Conservation (phyloP, 345 rosid genomes). For the Lagerstroemia speciosa region DNA sequence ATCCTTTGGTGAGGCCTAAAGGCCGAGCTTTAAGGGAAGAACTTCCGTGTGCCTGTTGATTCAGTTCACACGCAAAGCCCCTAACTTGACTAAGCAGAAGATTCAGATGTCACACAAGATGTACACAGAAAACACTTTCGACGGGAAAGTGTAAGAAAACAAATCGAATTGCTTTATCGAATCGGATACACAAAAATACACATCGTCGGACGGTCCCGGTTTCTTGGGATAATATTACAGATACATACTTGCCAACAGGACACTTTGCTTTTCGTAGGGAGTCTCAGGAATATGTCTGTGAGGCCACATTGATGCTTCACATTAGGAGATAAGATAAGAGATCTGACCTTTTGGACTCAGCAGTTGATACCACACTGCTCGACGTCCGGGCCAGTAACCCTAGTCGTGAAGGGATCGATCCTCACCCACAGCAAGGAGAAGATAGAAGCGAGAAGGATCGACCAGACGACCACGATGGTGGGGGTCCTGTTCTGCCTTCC, state of each 20-base stretch:
- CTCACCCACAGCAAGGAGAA: constrained; percentile 85
- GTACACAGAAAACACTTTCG: too few species aligned
- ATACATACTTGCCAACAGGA: not conserved
- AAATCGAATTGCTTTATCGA: not conserved
- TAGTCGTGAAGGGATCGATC: constrained; percentile 69
- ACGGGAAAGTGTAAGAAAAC: not conserved
- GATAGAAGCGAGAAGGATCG: constrained; percentile 76
- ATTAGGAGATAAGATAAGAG: not conserved
- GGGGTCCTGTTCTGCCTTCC: constrained; percentile 91
- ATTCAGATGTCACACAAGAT: too few species aligned
- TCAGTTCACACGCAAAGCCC: too few species aligned
- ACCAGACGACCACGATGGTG: constrained; percentile 85
- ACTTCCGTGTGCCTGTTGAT: too few species aligned
- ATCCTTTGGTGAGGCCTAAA: too few species aligned
- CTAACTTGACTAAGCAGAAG: too few species aligned
- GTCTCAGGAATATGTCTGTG: not conserved
- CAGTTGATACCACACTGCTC: constrained; percentile 80
- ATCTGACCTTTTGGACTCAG: constrained; percentile 12
- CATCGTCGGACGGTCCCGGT: not conserved
- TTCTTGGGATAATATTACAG: not conserved
- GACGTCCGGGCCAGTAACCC: constrained; percentile 69
- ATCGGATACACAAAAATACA: not conserved
- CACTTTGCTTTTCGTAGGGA: not conserved
- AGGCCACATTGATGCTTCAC: not conserved
- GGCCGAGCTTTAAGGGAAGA: too few species aligned